phyloP scores from a whole-genome alignment of 2,329 filamentous ascomycete species.

The Exophiala sideris region DNA sequence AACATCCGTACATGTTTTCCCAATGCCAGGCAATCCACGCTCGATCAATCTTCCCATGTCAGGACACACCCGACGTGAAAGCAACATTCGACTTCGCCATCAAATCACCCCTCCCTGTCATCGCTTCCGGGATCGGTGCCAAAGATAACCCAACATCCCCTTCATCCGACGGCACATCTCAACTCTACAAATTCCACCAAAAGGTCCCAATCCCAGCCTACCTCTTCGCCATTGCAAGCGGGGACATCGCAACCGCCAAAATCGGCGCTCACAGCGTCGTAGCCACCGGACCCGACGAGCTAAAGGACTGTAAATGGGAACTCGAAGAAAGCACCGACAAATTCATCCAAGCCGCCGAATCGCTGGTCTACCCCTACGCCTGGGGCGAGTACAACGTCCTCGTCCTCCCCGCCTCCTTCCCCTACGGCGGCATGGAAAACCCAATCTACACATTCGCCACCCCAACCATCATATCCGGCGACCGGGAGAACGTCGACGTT shows the following conservation, averaged over 20 bases:
- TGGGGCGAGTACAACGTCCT: slow-evolving; percentile 97
- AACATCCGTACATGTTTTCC: slow-evolving; percentile 95
- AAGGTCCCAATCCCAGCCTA: slow-evolving; percentile 91
- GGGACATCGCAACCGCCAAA: slow-evolving; percentile 76
- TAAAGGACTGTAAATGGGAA: slow-evolving; percentile 83
- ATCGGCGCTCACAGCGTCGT: slow-evolving; percentile 84
- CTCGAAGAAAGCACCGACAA: slow-evolving; percentile 87
- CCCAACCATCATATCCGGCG: slow-evolving; percentile 87
- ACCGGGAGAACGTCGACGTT: slow-evolving; percentile 88
- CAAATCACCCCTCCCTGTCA: slow-evolving; percentile 79
- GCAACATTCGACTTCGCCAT: slow-evolving; percentile 90
- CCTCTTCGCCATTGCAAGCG: slow-evolving; percentile 82
- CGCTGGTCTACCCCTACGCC: slow-evolving; percentile 76
- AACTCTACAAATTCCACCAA: slow-evolving; percentile 82
- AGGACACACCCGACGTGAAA: slow-evolving; percentile 97
- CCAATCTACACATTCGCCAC: slow-evolving; percentile 94
- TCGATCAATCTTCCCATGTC: slow-evolving; percentile 89
- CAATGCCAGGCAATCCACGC: slow-evolving; percentile 97
- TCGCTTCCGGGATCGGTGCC: slow-evolving; percentile 75
- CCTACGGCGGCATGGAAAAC: slow-evolving; percentile 89
- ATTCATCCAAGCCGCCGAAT: slow-evolving; percentile 82
- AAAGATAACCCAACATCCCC: slow-evolving; percentile 44
- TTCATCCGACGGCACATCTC: slow-evolving; percentile 52
- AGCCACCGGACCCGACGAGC: slow-evolving; percentile 81
- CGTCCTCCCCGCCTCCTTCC: slow-evolving; percentile 84